Conservation (phyloP, 768 basidiomycete species). For the Paxillus ammoniavirescens region DNA sequence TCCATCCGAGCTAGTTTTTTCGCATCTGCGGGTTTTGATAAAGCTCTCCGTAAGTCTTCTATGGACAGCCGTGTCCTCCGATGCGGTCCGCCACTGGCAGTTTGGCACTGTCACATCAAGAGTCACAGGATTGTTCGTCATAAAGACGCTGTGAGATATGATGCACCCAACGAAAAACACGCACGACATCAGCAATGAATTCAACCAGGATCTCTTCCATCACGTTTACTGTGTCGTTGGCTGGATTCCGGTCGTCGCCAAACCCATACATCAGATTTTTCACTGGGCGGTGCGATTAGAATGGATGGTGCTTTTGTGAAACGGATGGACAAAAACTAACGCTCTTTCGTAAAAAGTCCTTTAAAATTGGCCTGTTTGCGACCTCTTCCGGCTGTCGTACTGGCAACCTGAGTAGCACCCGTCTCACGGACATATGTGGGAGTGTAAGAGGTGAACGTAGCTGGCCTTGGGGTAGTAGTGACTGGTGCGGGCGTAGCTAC, state of each 20-base stretch:
- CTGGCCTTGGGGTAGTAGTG: slow-evolving; percentile 34
- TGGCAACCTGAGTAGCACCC: slow-evolving; percentile 32
- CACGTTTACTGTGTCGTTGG: slow-evolving; percentile 83
- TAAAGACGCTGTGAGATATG: not conserved
- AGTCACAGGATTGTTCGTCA: slow-evolving; percentile 2
- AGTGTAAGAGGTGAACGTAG: slow-evolving; percentile 58
- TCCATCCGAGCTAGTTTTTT: slow-evolving; percentile 93
- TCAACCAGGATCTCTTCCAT: slow-evolving; percentile 94
- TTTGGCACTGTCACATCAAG: slow-evolving; percentile 55
- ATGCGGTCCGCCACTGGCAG: slow-evolving; percentile 59
- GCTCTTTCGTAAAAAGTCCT: slow-evolving; percentile 78
- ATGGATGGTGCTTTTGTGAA: slow-evolving; percentile 1
- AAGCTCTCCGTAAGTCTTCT: slow-evolving; percentile 78
- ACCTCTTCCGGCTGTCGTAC: slow-evolving; percentile 44
- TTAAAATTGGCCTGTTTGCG: slow-evolving; percentile 68
- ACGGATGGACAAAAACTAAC: slow-evolving; percentile 42
- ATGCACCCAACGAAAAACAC: slow-evolving; percentile 32
- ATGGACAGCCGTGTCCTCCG: slow-evolving; percentile 76
- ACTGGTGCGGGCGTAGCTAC: slow-evolving; percentile 30
- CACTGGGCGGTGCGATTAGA: slow-evolving; percentile 44
- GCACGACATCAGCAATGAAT: slow-evolving; percentile 85
- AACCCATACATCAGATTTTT: slow-evolving; percentile 91
- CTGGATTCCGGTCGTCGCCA: slow-evolving; percentile 87
- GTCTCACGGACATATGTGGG: slow-evolving; percentile 52
- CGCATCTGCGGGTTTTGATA: slow-evolving; percentile 84